Conservation (phyloP, 495 filamentous ascomycete species). For the Tuber indicum region DNA sequence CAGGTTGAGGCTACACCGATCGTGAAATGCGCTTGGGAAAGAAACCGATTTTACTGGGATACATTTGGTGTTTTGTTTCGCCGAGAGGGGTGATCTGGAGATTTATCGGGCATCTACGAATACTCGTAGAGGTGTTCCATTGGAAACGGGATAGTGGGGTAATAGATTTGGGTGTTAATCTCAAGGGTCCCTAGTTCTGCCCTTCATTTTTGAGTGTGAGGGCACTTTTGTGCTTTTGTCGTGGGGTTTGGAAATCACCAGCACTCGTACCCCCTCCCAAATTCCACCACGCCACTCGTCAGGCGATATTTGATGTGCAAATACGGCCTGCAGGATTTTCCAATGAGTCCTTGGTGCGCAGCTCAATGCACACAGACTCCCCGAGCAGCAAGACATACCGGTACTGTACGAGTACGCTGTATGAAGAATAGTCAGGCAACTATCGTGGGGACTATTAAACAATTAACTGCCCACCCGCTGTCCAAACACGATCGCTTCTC, state of each 20-base stretch:
- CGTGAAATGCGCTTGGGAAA: neutral
- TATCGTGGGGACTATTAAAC: neutral
- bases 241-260: neutral
- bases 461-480: neutral
- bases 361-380: neutral
- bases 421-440: neutral
- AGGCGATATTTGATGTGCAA: neutral
- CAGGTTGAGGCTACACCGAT: neutral
- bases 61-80: neutral
- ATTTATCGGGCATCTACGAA: neutral
- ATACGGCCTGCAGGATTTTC: neutral
- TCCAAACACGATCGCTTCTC: neutral
- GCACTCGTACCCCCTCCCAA: neutral
- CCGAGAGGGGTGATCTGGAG: neutral
- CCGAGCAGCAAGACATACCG: neutral
- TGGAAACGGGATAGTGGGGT: neutral
- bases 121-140: neutral
- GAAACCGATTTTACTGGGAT: neutral
- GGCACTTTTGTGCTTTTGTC: neutral
- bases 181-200: neutral
- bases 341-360: neutral
- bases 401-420: neutral
- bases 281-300: neutral
- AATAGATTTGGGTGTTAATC: neutral
- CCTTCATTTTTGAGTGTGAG: neutral